Conservation (phyloP, 1,284 basidiomycete species). For the Clitocybe nebularis region DNA sequence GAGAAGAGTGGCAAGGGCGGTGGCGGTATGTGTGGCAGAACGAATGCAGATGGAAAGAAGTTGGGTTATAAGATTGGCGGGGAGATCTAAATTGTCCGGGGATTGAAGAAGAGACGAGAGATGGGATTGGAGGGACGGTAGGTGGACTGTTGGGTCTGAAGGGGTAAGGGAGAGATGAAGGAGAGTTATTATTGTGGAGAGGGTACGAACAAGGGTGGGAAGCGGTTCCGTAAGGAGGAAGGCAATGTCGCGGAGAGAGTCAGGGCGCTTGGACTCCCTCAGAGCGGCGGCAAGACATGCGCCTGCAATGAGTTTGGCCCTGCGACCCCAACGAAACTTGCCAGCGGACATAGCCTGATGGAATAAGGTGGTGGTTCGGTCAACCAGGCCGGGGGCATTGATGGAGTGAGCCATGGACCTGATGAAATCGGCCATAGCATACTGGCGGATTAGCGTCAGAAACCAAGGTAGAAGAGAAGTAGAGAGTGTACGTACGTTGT, state of each 20-base stretch:
- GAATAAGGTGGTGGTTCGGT: constrained; percentile 62
- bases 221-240: constrained; percentile 54
- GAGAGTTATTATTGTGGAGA: constrained; percentile 47
- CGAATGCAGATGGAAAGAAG: constrained; percentile 41
- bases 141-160: constrained; percentile 37
- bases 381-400: constrained; percentile 48
- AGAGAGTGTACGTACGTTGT: constrained; percentile 40
- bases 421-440: constrained; percentile 59
- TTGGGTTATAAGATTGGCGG: constrained; percentile 32
- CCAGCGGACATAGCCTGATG: constrained; percentile 56
- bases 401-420: constrained; percentile 52
- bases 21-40: constrained; percentile 49
- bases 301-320: constrained; percentile 61
- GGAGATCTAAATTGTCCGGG: constrained; percentile 24
- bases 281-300: constrained; percentile 64
- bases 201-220: constrained; percentile 50
- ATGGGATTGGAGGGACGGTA: constrained; percentile 43
- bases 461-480: constrained; percentile 6
- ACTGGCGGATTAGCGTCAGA: constrained; percentile 34
- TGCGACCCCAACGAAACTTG: constrained; percentile 63
- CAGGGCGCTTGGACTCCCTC: constrained; percentile 61
- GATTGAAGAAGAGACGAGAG: constrained; percentile 36
- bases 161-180: constrained; percentile 43
- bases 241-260: constrained; percentile 63
- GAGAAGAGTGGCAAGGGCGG: constrained; percentile 50